Conservation (phyloP, 768 basidiomycete genomes). For the Lactarius indigo region DNA sequence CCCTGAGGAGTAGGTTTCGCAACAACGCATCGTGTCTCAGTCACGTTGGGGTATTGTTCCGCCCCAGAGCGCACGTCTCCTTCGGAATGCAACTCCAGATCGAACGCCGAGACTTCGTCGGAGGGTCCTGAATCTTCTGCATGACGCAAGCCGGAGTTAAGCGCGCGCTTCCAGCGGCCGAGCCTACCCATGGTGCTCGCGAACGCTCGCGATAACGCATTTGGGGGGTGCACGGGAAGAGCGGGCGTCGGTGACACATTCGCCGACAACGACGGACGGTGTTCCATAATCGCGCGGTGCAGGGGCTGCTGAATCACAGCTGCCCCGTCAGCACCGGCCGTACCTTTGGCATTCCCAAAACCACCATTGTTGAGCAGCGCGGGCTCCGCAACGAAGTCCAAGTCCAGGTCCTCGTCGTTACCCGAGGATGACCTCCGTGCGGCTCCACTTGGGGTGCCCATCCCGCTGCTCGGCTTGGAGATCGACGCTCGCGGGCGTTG, state of each 20-base stretch:
- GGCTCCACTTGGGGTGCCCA: constrained; percentile 9
- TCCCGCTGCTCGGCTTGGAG: constrained; percentile 32
- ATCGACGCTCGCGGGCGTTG: constrained; percentile 30
- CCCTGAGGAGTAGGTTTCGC: constrained; percentile 15
- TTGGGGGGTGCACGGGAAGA: constrained; percentile 51
- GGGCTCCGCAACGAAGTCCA: constrained; percentile 66
- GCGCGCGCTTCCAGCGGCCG: constrained; percentile 77
- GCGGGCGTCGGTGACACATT: constrained; percentile 40
- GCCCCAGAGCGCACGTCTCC: constrained; percentile 64
- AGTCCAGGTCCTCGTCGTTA: constrained; percentile 66
- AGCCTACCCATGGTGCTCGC: constrained; percentile 80
- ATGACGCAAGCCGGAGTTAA: constrained; percentile 48
- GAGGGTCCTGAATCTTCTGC: constrained; percentile 28
- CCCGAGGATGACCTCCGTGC: constrained; percentile 40
- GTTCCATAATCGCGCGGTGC: constrained; percentile 48
- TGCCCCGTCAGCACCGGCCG: constrained; percentile 15
- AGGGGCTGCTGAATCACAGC: constrained; percentile 57
- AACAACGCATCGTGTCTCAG: constrained; percentile 33
- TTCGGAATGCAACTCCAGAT: constrained; percentile 58
- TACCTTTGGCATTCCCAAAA: constrained; percentile 20
- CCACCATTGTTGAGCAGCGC: constrained; percentile 22
- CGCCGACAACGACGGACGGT: constrained; percentile 38
- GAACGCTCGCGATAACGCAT: constrained; percentile 67
- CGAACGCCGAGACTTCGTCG: constrained; percentile 60
- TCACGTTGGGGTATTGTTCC: constrained; percentile 60